Conservation (phyloP, 2,329 filamentous ascomycete species). For the Knufia petricola region DNA sequence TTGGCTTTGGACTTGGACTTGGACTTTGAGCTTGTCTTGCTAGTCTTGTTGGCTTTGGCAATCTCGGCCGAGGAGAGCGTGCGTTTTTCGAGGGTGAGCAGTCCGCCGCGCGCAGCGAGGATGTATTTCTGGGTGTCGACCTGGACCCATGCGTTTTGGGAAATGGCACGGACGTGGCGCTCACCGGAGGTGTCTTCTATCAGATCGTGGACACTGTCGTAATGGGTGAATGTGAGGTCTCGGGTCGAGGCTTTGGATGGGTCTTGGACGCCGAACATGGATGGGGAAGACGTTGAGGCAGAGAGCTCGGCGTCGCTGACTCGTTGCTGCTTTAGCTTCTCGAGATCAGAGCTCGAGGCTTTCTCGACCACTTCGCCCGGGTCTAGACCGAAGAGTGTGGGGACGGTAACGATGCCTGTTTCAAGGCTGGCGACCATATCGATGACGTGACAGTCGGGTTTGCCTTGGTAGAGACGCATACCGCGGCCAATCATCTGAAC, state of each 20-base stretch:
- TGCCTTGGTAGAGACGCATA: slow-evolving; percentile 70
- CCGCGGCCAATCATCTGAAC: slow-evolving; percentile 97
- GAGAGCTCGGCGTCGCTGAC: slow-evolving; percentile 23
- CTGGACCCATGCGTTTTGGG: slow-evolving; percentile 72
- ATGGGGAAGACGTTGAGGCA: slow-evolving; percentile 12
- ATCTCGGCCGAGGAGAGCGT: background rate
- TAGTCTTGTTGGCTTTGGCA: slow-evolving; percentile 21
- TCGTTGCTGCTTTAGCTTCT: slow-evolving; percentile 40
- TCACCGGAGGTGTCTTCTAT: slow-evolving; percentile 74
- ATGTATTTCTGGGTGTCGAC: slow-evolving; percentile 62
- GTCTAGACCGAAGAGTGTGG: slow-evolving; percentile 86
- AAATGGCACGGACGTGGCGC: slow-evolving; percentile 65
- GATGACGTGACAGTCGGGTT: slow-evolving; percentile 85
- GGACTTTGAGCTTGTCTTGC: slow-evolving; percentile 10
- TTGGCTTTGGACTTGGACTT: slow-evolving; percentile 3
- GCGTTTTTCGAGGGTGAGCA: slow-evolving; percentile 42
- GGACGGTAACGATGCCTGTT: slow-evolving; percentile 78
- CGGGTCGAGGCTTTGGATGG: slow-evolving; percentile 24
- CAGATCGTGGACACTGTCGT: slow-evolving; percentile 83
- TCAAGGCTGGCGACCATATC: slow-evolving; percentile 86
- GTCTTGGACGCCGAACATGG: background rate
- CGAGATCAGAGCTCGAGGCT: slow-evolving; percentile 55
- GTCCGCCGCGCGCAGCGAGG: slow-evolving; percentile 55
- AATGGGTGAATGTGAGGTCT: slow-evolving; percentile 73
- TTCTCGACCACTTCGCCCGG: slow-evolving; percentile 64